Percentiles rank a stretch among this genome's conserved stretches.
Evolutionary conservation across 257 asterid species (phyloP).

Genomic region (Salvia rosmarinus): DNA sequence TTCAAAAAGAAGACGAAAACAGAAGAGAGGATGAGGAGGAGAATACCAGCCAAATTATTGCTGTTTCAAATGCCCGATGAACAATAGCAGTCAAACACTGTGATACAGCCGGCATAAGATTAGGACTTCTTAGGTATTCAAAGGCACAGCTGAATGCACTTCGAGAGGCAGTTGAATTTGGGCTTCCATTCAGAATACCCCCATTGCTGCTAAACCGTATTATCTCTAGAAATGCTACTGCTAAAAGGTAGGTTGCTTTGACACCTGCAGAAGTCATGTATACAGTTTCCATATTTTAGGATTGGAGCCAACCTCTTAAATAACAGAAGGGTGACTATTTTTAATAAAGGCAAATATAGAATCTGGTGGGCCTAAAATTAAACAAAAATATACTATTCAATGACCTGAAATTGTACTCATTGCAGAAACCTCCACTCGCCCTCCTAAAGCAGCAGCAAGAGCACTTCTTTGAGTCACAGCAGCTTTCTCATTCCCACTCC

Average conservation of each 20-base stretch:
- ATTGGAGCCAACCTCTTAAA: conserved; percentile 30
- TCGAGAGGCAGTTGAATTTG: conserved; percentile 65
- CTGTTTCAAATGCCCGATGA: conserved; percentile 92
- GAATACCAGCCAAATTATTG: conserved; percentile 85
- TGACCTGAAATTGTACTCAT: conserved; percentile 91
- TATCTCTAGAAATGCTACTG: conserved; percentile 95
- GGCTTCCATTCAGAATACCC: conserved; percentile 86
- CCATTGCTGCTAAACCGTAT: conserved; percentile 98
- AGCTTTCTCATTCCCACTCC: conserved; percentile 94
- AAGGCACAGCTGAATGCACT: conserved; percentile 98
- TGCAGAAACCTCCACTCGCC: conserved; percentile 89
- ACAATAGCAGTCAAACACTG: conserved; percentile 96
- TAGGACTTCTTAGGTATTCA: conserved; percentile 94
- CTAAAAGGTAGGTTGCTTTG: conserved; percentile 97
- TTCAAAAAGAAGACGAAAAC: conserved; percentile 11
- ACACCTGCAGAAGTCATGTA: conserved; percentile 70
- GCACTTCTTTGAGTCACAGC: conserved; percentile 94
- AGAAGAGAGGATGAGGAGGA: conserved; percentile 28
- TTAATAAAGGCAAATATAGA: conserved; percentile 29
- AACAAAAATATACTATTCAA: conserved; percentile 10
- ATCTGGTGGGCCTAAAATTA: conserved; percentile 21
- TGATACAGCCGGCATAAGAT: conserved; percentile 89
- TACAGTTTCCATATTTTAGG: conserved; percentile 30
- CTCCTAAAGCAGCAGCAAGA: conserved; percentile 96
- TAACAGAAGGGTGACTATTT: conserved; percentile 12